A percentile compares a stretch with the other conserved stretches of the same genome.
These are phyloP conservation scores for Verticillium nonalfalfae DNA, from an alignment of 2,329 filamentous ascomycete genomes.

Conservation along the genomic window DNA sequence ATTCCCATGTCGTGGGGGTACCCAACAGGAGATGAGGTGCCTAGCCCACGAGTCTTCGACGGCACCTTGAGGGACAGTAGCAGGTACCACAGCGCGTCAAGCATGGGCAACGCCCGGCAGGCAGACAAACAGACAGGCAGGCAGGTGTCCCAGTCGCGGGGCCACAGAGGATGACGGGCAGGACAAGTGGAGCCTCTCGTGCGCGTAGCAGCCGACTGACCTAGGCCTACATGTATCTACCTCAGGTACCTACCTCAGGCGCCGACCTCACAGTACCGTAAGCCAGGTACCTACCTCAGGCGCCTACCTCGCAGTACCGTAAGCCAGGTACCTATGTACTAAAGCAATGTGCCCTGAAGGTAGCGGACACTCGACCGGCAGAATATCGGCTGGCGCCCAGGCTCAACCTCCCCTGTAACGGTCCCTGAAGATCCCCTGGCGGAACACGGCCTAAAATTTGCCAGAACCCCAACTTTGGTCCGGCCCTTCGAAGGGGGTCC, in stretches of 20 bases:
- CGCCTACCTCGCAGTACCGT: no score
- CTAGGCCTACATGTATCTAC: neutral
- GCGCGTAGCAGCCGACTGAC: neutral
- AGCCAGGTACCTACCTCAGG: neutral
- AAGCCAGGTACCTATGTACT: neutral
- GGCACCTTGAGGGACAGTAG: neutral
- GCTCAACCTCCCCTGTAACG: neutral
- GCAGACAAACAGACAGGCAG: neutral
- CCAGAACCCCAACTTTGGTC: neutral
- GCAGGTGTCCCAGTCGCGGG: neutral
- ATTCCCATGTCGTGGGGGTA: no score
- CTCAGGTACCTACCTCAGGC: no score
- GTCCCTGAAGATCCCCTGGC: neutral
- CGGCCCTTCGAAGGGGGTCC: neutral
- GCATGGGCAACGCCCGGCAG: neutral
- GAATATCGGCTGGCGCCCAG: neutral
- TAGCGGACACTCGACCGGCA: neutral
- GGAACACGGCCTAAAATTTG: neutral
- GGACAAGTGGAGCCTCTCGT: neutral
- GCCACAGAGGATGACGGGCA: neutral
- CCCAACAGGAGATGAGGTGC: no score
- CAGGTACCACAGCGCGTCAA: no score
- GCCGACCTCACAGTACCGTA: no score
- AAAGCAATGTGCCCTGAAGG: neutral
- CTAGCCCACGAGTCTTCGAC: no score